Percentiles rank a stretch among this genome's conserved stretches.
Evolutionary conservation across 2,329 filamentous ascomycete genomes (phyloP).

Genomic region (Diaporthe vaccinii): DNA sequence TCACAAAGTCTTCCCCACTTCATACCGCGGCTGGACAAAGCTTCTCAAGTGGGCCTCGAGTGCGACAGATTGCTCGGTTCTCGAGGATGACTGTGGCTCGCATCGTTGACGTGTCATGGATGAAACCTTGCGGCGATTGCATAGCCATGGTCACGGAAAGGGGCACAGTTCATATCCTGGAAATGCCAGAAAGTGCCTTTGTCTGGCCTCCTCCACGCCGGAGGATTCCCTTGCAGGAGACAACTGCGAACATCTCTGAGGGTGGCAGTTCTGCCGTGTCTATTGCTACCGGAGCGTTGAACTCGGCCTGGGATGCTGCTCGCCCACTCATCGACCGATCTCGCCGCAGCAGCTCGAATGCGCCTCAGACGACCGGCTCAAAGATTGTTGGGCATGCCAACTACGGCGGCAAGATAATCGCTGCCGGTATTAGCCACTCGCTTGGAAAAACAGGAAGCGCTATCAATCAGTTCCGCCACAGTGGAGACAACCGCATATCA

Average conservation of each 20-base stretch:
- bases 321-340: conserved; percentile 70
- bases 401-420: conserved; percentile 79
- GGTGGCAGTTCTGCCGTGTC: conserved; percentile 70
- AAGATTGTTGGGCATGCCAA: conserved; percentile 72
- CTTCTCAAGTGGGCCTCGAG: conserved; percentile 68
- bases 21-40: conserved; percentile 61
- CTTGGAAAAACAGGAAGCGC: conserved; percentile 79
- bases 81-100: conserved; percentile 92
- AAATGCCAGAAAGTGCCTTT: conserved; percentile 85
- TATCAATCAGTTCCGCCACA: conserved; percentile 79
- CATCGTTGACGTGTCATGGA: conserved; percentile 92
- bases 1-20: conserved; percentile 72
- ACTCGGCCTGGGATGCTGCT: conserved; percentile 78
- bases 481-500: conserved; percentile 80
- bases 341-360: conserved; percentile 61
- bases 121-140: conserved; percentile 82
- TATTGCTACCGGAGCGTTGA: conserved; percentile 78
- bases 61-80: conserved; percentile 90
- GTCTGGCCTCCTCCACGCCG: conserved; percentile 85
- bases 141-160: conserved; percentile 92
- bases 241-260: conserved; percentile 62
- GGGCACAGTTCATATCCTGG: conserved; percentile 94
- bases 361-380: conserved; percentile 54
- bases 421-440: conserved; percentile 80
- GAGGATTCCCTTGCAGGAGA: conserved; percentile 59